These are phyloP conservation scores for Globisporangium irregulare DNA, from an alignment of 352 stramenopile species.

Conservation along the genomic window DNA sequence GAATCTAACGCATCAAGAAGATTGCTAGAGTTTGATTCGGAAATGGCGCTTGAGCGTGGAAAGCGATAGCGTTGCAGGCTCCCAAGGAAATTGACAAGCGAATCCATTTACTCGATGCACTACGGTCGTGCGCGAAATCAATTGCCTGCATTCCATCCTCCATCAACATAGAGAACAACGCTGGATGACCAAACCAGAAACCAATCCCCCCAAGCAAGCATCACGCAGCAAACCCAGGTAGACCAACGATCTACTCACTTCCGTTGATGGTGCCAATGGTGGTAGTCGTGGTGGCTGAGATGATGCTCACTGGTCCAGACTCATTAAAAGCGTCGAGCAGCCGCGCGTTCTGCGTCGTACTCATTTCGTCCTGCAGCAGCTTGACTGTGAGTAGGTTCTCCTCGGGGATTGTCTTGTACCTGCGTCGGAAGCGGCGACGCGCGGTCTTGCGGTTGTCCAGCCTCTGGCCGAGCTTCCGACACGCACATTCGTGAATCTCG, in stretches of 20 bases:
- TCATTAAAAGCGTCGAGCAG: slow-evolving; percentile 10
- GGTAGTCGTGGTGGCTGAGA: neutral
- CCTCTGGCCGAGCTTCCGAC: slow-evolving; percentile 29
- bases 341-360: slow-evolving; percentile 2
- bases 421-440: slow-evolving; percentile 28
- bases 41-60: too few relatives aligned
- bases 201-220: neutral
- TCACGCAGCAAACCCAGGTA: neutral
- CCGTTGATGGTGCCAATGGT: neutral
- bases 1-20: neutral
- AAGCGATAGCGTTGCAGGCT: too few relatives aligned
- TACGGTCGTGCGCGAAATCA: neutral
- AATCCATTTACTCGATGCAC: neutral
- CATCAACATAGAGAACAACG: neutral
- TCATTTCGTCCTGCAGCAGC: slow-evolving; percentile 23
- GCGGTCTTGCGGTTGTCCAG: slow-evolving; percentile 24
- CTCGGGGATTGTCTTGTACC: slow-evolving; percentile 26
- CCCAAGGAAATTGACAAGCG: too few relatives aligned
- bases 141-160: neutral
- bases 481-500: slow-evolving; percentile 21
- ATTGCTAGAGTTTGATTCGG: neutral
- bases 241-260: neutral
- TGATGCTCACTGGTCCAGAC: neutral
- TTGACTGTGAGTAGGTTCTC: slow-evolving; percentile 37
- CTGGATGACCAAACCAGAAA: neutral